Base-by-base conservation (phyloP, 2,329 filamentous ascomycete species). In the Aspergillus niger region DNA sequence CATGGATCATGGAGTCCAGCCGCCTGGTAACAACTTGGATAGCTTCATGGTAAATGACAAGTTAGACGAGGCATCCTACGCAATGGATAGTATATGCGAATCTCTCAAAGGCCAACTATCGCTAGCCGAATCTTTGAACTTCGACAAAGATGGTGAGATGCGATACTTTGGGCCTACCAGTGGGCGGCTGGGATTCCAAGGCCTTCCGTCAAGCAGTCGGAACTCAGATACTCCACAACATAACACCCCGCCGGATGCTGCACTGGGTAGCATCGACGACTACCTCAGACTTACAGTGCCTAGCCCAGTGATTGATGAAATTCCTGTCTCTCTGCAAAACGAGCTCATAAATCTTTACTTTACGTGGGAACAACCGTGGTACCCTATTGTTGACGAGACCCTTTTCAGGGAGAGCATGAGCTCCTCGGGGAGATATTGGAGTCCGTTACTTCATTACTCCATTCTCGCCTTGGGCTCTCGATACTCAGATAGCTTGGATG, bases 131-230 rank as follows among this genome's bases (percentile, higher is more conserved):
- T 70, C 72, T 5, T 60, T 75, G 28, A 74, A 76, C 39, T 76
- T 73, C 26, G 74, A 77, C 22, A 68, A 68, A 24, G 74, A 77
- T 39, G 69, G 69, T 0, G 75, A 78, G 53, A 66, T 71, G 49
- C 64, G 72, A 1, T 78, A 76, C 52, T 78, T 77, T 59, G 75
- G 76, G 0, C 68, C 73, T 1, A 71, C 75, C 0, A 78, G 75
- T 59, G 76, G 75, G 1, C 69, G 75, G 2, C 65, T 77, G 3
- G 66, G 72, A 10, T 76, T 77, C 44, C 63, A 63, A 24, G 63
- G 62, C 26, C 57, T 63, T 39, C 60, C 54, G 20, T 62, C 52
- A 10, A 49, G 30, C 8, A 43, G 65, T n/a, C 6, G 44, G 48
- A 30, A 11, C 22, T 24, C 7, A 22, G 15, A 20, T 49, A 48